Evolutionary conservation across 352 stramenopile species (phyloP).

Genomic region (Phytophthora tubulina): DNA sequence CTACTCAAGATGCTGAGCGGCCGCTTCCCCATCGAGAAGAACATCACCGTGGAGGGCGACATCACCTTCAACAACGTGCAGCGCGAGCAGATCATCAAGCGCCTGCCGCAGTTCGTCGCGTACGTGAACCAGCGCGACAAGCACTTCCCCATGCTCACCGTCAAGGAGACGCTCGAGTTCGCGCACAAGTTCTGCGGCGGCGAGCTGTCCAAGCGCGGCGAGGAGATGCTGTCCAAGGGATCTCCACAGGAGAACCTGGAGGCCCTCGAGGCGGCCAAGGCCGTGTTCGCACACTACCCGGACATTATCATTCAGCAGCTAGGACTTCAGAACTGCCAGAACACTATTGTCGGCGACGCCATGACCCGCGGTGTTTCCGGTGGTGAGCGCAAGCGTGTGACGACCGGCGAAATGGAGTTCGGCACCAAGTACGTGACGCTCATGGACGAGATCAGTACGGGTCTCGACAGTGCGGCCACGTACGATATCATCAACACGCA

Average conservation of each 20-base stretch:
- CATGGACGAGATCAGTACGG: constrained; percentile 93
- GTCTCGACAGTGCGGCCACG: constrained; percentile 80
- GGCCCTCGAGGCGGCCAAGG: constrained; percentile 15
- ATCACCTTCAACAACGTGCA: constrained; percentile 52
- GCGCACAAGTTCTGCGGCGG: constrained; percentile 48
- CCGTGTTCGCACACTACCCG: constrained; percentile 23
- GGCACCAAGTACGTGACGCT: constrained; percentile 70
- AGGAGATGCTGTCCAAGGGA: constrained; percentile 27
- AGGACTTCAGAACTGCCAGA: constrained; percentile 44
- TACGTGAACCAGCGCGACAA: constrained; percentile 63
- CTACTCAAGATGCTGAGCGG: constrained; percentile 58
- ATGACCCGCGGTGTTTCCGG: constrained; percentile 68
- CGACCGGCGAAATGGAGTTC: constrained; percentile 81
- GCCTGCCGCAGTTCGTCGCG: constrained; percentile 52
- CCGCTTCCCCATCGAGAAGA: constrained; percentile 46
- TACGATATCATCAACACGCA: constrained; percentile 44
- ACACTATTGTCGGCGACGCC: constrained; percentile 67
- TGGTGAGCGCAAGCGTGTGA: constrained; percentile 45
- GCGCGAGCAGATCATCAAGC: constrained; percentile 38
- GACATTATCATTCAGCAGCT: constrained; percentile 33
- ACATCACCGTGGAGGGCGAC: constrained; percentile 48
- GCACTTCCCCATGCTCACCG: constrained; percentile 60
- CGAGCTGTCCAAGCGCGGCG: constrained; percentile 25
- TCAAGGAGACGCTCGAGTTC: constrained; percentile 68
- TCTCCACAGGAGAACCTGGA: constrained; percentile 16